Base-by-base conservation (phyloP, 768 basidiomycete genomes). In the Suillus cothurnatus region DNA sequence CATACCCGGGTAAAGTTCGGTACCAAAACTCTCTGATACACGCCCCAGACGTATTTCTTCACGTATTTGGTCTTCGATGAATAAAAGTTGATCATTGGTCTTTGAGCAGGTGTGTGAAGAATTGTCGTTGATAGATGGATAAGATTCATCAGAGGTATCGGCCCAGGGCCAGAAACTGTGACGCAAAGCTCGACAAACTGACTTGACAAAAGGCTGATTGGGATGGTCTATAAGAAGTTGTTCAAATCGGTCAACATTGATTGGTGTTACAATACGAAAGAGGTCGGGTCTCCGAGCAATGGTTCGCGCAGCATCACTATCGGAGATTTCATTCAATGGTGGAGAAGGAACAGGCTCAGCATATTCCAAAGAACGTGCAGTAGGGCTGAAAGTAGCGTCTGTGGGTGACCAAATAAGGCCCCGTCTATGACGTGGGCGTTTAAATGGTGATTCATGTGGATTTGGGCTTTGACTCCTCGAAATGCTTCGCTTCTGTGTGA, bases 1-100 rank as follows among this genome's bases (percentile, higher is more conserved):
- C 83, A 86, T 85, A 0, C 82, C 82, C 0, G 79, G 82, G 0
- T 67, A 47, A 0, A 75, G 61, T 0, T 77, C 62, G 0, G 69
- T 55, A 0, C 77, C 71, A 52, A 80, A 78, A 5, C 69, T 43
- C 0, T 55, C 17, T 2, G 76, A 78, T 45, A 64, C 73, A 0
- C 68, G 65, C 0, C 69, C 70, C 4, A 23, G 7, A 3, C 1
- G 6, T 0, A 61, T 19, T 12, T 67, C 66, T 4, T 52, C 45
- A 1, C 12, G 1, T 0, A 64, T 45, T 63, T 81, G 79, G 1
- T 64, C 47, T 0, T 57, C 6, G 1, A 81, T 36, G 36, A 81
- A 80, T 0, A 36, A 32, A 1, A n/a, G 39, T 56, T 78, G 69
- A 0, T 34, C 57, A 1, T 47, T 9, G 14, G 39, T 5, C 1